phyloP scores from a whole-genome alignment of 148 eudicot genomes.

The Arctostaphylos glauca region DNA sequence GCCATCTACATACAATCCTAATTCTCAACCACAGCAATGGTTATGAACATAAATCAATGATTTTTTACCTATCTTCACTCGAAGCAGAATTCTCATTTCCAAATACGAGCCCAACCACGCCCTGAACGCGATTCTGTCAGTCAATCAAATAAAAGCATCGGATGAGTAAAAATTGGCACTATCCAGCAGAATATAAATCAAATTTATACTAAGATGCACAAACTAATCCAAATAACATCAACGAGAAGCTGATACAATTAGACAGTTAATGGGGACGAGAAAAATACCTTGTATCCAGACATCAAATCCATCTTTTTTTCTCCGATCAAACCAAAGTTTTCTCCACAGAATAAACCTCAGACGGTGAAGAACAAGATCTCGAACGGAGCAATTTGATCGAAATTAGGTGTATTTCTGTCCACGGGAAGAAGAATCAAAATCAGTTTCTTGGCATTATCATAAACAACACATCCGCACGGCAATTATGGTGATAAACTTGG shows the following conservation, averaged over 20 bases:
- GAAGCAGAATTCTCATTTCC: slow-evolving; percentile 80
- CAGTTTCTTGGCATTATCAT: no score
- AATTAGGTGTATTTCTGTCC: not conserved
- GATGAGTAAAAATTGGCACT: not conserved
- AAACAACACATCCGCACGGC: no score
- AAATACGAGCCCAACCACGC: slow-evolving; percentile 87
- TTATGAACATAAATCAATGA: not conserved
- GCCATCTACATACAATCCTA: not conserved
- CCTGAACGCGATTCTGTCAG: slow-evolving; percentile 46
- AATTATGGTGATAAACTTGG: not conserved
- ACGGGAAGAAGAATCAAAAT: not conserved
- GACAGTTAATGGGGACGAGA: no score
- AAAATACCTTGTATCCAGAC: slow-evolving; percentile 33
- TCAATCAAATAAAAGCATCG: not conserved
- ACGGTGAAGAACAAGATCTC: not conserved
- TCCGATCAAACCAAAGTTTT: slow-evolving; percentile 2
- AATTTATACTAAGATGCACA: not conserved
- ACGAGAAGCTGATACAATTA: not conserved
- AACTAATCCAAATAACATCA: not conserved
- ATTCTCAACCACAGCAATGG: not conserved
- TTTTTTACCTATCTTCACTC: slow-evolving; percentile 74
- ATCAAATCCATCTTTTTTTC: slow-evolving; percentile 24
- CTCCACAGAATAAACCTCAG: not conserved
- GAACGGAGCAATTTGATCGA: not conserved
- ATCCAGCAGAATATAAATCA: not conserved